Conservation (phyloP, 441 rosid genomes). For the Geranium incanum region DNA sequence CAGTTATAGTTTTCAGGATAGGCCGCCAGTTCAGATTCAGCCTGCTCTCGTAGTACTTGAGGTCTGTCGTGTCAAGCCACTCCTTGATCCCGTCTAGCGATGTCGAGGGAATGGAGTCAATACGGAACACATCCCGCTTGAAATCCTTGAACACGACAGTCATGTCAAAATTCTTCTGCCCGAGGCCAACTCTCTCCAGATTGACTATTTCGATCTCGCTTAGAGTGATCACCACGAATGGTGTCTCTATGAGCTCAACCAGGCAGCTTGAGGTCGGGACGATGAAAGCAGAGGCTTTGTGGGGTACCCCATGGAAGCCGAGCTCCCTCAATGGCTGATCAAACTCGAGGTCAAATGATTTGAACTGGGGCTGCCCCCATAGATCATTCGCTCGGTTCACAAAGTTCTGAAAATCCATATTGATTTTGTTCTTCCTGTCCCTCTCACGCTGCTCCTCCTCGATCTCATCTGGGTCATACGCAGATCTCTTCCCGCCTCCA, state of each 20-base stretch:
- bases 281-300: slow-evolving; percentile 65
- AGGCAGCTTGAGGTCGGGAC: slow-evolving; percentile 87
- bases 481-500: slow-evolving; percentile 83
- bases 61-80: slow-evolving; percentile 84
- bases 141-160: slow-evolving; percentile 81
- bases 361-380: slow-evolving; percentile 74
- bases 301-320: slow-evolving; percentile 83
- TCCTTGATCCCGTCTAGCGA: slow-evolving; percentile 81
- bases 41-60: slow-evolving; percentile 85
- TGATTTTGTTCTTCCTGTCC: slow-evolving; percentile 71
- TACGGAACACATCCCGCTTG: slow-evolving; percentile 70
- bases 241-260: slow-evolving; percentile 70
- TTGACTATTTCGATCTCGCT: slow-evolving; percentile 90
- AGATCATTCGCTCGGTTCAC: slow-evolving; percentile 73
- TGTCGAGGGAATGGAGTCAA: slow-evolving; percentile 74
- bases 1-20: slow-evolving; percentile 74
- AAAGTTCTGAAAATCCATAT: slow-evolving; percentile 73
- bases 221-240: slow-evolving; percentile 71
- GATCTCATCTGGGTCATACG: slow-evolving; percentile 88
- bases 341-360: slow-evolving; percentile 67
- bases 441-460: slow-evolving; percentile 90
- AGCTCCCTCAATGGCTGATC: slow-evolving; percentile 88
- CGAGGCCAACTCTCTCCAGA: slow-evolving; percentile 83
- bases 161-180: slow-evolving; percentile 91
- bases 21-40: slow-evolving; percentile 87